Percentiles rank a stretch among this genome's conserved stretches.
phyloP scores from a whole-genome alignment of 169 alveolate genomes.

The Miamiensis avidus region DNA sequence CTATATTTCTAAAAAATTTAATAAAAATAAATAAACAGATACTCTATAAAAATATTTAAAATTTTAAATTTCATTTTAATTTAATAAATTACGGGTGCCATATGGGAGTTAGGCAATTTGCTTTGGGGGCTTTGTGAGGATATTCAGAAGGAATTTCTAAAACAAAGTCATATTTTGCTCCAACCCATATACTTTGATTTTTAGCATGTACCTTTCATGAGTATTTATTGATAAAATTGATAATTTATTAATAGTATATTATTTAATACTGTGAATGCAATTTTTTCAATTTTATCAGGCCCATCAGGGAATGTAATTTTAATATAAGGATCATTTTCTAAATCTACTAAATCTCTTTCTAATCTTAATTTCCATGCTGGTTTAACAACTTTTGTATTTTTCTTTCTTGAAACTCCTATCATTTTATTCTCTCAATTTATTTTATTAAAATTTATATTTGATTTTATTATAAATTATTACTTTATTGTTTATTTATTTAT shows the following conservation, averaged over 20 bases:
- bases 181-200: conserved; percentile 52
- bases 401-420: too few species aligned
- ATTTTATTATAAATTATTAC: too few species aligned
- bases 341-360: not conserved
- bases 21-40: not conserved
- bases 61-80: too few species aligned
- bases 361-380: not conserved
- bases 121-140: conserved; percentile 85
- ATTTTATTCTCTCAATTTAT: too few species aligned
- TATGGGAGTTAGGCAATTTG: conserved; percentile 78
- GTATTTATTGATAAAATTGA: too few species aligned
- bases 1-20: conserved; percentile 72
- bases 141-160: conserved; percentile 63
- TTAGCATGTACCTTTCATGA: not conserved
- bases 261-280: not conserved
- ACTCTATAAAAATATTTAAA: not conserved
- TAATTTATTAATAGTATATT: too few species aligned
- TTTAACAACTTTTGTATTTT: not conserved
- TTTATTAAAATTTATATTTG: too few species aligned
- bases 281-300: not conserved
- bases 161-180: conserved; percentile 70
- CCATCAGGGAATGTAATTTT: not conserved
- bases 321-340: not conserved
- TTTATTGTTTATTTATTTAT: too few species aligned
- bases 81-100: conserved; percentile 26